phyloP scores from a whole-genome alignment of 768 basidiomycete species.

The Chalciporus piperatus region DNA sequence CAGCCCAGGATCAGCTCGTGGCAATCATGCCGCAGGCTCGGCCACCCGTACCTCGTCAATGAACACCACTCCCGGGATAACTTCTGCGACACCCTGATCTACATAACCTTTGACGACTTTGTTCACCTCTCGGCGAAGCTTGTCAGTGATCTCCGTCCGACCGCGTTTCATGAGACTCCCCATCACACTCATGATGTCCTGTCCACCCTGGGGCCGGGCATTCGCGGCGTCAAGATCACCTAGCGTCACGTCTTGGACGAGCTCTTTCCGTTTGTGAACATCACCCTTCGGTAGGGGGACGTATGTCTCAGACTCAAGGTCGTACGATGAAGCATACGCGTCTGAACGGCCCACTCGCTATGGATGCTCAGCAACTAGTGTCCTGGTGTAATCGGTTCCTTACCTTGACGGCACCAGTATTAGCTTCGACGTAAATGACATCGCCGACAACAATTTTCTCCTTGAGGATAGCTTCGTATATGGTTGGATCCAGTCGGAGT shows the following conservation, averaged over 20 bases:
- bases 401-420: constrained; percentile 94
- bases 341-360: constrained; percentile 96
- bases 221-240: constrained; percentile 97
- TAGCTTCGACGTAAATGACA: constrained; percentile 92
- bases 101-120: constrained; percentile 97
- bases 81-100: constrained; percentile 96
- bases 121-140: constrained; percentile 92
- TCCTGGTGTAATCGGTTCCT: constrained; percentile 10
- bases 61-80: constrained; percentile 96
- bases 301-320: constrained; percentile 97
- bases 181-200: constrained; percentile 99
- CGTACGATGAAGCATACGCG: constrained; percentile 96
- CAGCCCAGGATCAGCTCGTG: constrained; percentile 1
- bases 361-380: neutral
- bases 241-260: constrained; percentile 92
- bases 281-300: constrained; percentile 97
- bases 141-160: constrained; percentile 95
- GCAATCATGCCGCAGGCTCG: neutral
- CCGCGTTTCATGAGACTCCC: constrained; percentile 86
- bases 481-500: constrained; percentile 87
- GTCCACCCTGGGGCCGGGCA: constrained; percentile 92
- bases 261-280: constrained; percentile 93
- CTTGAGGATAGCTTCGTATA: constrained; percentile 96
- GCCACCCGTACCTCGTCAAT: constrained; percentile 83
- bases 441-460: constrained; percentile 97